phyloP scores from a whole-genome alignment of 2,329 filamentous ascomycete species.

The Colletotrichum musae region DNA sequence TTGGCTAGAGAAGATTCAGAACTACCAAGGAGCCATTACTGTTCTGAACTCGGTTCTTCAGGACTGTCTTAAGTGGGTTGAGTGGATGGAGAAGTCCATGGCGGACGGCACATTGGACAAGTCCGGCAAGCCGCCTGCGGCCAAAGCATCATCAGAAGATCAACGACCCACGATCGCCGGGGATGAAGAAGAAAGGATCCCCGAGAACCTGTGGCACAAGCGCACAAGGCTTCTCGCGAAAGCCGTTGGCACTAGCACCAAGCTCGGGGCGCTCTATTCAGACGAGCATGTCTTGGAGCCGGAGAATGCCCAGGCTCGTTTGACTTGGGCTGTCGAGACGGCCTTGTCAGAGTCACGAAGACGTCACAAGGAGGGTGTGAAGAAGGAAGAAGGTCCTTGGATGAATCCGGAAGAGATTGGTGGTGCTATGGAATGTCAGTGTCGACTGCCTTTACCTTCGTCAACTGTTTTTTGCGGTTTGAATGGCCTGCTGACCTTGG shows the following conservation, averaged over 20 bases:
- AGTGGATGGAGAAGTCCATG: constrained; percentile 65
- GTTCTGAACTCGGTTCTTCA: constrained; percentile 82
- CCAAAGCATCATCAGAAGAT: constrained; percentile 7
- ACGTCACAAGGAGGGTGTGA: constrained; percentile 76
- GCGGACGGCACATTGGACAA: constrained; percentile 62
- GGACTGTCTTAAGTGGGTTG: constrained; percentile 77
- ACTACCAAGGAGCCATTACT: constrained; percentile 79
- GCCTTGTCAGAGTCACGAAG: constrained; percentile 81
- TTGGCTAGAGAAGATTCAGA: constrained; percentile 83
- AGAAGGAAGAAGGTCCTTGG: constrained; percentile 80
- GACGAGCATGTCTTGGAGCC: constrained; percentile 81
- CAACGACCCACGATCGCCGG: constrained; percentile 39
- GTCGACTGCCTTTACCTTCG: neutral
- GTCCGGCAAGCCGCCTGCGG: constrained; percentile 51
- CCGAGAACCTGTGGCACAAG: constrained; percentile 68
- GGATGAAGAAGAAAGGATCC: constrained; percentile 47
- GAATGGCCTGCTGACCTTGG: constrained; percentile 46
- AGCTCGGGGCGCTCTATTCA: constrained; percentile 87
- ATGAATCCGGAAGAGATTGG: constrained; percentile 80
- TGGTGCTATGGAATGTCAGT: constrained; percentile 77
- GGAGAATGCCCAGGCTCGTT: constrained; percentile 80
- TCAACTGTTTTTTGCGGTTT: neutral
- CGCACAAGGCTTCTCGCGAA: constrained; percentile 80
- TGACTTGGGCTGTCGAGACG: constrained; percentile 87
- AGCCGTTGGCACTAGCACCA: constrained; percentile 82